Percentiles rank a stretch among this genome's conserved stretches.
These are phyloP conservation scores for Candida sp. DNA, from an alignment of 1,139 yeast species.

Conservation along the genomic window DNA sequence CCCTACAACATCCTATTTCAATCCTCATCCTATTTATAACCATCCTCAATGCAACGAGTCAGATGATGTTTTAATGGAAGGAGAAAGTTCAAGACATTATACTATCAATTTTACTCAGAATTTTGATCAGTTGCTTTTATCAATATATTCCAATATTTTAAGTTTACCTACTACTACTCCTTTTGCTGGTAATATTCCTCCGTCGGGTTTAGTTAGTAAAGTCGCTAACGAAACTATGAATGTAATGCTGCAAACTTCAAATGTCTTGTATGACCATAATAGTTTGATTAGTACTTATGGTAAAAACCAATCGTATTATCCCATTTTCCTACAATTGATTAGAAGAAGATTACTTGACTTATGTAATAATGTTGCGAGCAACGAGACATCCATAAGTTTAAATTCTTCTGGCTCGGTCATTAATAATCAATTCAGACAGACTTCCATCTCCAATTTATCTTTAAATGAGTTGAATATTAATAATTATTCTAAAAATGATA, in stretches of 20 bases:
- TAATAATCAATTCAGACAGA: conserved; percentile 19
- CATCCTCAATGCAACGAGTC: conserved; percentile 36
- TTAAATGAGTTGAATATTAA: conserved; percentile 38
- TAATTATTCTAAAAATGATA: conserved; percentile 15
- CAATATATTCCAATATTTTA: conserved; percentile 32
- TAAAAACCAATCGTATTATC: conserved; percentile 31
- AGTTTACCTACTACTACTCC: conserved; percentile 47
- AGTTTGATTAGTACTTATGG: conserved; percentile 31
- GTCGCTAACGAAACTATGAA: conserved; percentile 43
- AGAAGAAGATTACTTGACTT: conserved; percentile 41
- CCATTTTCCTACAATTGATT: conserved; percentile 41
- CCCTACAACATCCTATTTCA: conserved; percentile 30
- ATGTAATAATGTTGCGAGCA: conserved; percentile 21
- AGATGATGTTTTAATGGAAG: conserved; percentile 42
- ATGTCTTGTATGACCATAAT: conserved; percentile 31
- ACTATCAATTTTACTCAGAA: conserved; percentile 31
- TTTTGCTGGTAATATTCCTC: conserved; percentile 40
- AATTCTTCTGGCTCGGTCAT: conserved; percentile 8
- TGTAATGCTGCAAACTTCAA: conserved; percentile 19
- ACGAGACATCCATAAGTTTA: conserved; percentile 21
- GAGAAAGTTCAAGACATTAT: conserved; percentile 31
- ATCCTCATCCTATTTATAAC: conserved; percentile 17
- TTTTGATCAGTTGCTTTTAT: conserved; percentile 38
- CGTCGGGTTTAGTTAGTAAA: conserved; percentile 42
- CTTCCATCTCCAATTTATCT: conserved; percentile 41